Conservation (phyloP, 805 yeast genomes). For the Osmozyma mogii region DNA sequence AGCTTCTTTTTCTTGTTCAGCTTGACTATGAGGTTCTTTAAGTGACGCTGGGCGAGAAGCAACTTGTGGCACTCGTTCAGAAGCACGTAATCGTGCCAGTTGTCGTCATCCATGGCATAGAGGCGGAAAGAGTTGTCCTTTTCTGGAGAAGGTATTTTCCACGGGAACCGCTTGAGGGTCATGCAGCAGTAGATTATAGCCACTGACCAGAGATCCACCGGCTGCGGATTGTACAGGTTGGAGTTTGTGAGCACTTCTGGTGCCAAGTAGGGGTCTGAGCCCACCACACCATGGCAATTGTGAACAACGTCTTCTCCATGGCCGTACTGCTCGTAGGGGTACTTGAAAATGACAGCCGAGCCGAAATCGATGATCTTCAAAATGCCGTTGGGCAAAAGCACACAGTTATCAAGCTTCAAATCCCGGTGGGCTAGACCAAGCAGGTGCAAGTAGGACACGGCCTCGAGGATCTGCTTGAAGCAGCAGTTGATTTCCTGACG, state of each 20-base stretch:
- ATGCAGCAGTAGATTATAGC: slow-evolving; percentile 91
- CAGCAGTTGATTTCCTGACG: slow-evolving; percentile 79
- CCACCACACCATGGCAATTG: slow-evolving; percentile 61
- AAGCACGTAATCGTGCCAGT: slow-evolving; percentile 65
- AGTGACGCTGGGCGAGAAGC: slow-evolving; percentile 50
- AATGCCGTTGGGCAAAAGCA: slow-evolving; percentile 64
- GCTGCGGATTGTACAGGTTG: slow-evolving; percentile 70
- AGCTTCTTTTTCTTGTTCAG: slow-evolving; percentile 36
- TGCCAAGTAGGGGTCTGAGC: slow-evolving; percentile 84
- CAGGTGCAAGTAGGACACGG: slow-evolving; percentile 66
- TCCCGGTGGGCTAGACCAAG: slow-evolving; percentile 81
- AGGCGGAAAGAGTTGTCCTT: slow-evolving; percentile 62
- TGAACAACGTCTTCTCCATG: slow-evolving; percentile 25
- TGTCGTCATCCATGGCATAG: slow-evolving; percentile 60
- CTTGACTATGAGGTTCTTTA: slow-evolving; percentile 37
- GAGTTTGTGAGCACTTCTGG: slow-evolving; percentile 73
- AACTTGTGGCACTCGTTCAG: slow-evolving; percentile 68
- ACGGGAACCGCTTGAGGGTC: slow-evolving; percentile 76
- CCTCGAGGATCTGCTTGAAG: slow-evolving; percentile 63
- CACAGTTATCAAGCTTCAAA: slow-evolving; percentile 77
- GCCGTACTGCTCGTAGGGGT: slow-evolving; percentile 55
- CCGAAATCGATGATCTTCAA: slow-evolving; percentile 79
- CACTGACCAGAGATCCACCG: slow-evolving; percentile 87
- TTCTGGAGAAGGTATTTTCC: slow-evolving; percentile 66
- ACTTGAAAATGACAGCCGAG: slow-evolving; percentile 72